These are phyloP conservation scores for Mytilinidion resinicola DNA, from an alignment of 495 filamentous ascomycete species.

Conservation along the genomic window DNA sequence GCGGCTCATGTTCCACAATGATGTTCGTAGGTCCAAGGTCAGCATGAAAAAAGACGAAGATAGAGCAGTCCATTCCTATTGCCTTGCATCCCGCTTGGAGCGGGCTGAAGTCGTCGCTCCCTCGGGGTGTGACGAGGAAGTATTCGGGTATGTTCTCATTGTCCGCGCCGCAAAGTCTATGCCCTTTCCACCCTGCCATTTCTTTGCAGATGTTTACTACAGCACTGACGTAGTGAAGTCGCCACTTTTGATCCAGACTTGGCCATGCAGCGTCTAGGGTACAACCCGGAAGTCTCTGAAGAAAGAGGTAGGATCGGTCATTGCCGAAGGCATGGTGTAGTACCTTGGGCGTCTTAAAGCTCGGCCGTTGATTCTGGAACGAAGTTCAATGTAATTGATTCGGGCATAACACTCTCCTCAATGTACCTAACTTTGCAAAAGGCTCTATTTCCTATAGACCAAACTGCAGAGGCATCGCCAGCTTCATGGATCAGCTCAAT, in stretches of 20 bases:
- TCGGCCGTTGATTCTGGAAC: slow-evolving; percentile 10
- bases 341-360: slow-evolving; percentile 11
- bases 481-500: slow-evolving; percentile 23
- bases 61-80: too few relatives aligned
- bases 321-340: slow-evolving; percentile 1
- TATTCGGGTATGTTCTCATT: too few relatives aligned
- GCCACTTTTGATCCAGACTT: not conserved
- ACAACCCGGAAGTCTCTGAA: not conserved
- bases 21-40: too few relatives aligned
- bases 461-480: slow-evolving; percentile 25
- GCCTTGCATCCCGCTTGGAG: too few relatives aligned
- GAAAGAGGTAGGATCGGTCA: not conserved
- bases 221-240: too few relatives aligned
- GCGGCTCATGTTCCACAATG: too few relatives aligned
- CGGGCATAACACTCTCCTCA: slow-evolving; percentile 7
- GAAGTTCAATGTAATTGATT: slow-evolving; percentile 17
- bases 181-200: too few relatives aligned
- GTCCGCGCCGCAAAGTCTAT: too few relatives aligned
- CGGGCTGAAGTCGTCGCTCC: too few relatives aligned
- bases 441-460: slow-evolving; percentile 16
- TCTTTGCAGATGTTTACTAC: too few relatives aligned
- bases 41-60: too few relatives aligned
- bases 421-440: slow-evolving; percentile 20
- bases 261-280: not conserved
- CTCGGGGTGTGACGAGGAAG: too few relatives aligned